Evolutionary conservation across 2,329 filamentous ascomycete species (phyloP).

Genomic region (Cercospora sp.): DNA sequence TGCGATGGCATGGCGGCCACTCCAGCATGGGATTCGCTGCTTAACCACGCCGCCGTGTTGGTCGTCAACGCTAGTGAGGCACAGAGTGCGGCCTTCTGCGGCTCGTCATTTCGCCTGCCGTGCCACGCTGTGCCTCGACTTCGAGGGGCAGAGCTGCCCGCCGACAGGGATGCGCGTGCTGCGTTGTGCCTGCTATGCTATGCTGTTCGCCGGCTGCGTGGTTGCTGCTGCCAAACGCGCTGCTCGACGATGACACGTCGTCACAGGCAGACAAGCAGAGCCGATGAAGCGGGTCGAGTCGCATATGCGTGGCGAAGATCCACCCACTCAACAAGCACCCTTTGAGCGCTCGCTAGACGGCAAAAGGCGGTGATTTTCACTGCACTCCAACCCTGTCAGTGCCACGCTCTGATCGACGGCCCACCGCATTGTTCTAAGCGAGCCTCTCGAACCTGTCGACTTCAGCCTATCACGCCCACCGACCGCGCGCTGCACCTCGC

Average conservation of each 20-base stretch:
- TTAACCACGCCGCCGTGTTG: constrained; percentile 3
- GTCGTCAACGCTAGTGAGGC: constrained; percentile 13
- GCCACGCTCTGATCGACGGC: constrained; percentile 7
- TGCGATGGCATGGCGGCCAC: background rate
- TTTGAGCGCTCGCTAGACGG: background rate
- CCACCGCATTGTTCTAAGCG: constrained; percentile 1
- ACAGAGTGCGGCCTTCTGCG: constrained; percentile 15
- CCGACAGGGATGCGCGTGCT: background rate
- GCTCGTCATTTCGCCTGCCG: constrained; percentile 28
- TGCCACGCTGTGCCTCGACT: constrained; percentile 12
- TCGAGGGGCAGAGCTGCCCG: background rate
- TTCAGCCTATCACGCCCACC: background rate
- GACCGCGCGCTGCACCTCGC: background rate
- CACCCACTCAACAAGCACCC: background rate
- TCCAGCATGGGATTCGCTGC: constrained; percentile 9
- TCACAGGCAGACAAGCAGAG: background rate
- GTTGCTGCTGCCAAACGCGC: background rate
- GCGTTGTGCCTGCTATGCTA: background rate
- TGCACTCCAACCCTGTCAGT: background rate
- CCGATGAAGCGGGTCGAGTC: background rate
- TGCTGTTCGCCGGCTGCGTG: background rate
- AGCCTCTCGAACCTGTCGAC: background rate
- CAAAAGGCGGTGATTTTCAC: constrained; percentile 1
- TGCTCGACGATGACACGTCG: background rate
- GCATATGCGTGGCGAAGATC: background rate